These are phyloP conservation scores for Penicillium sp. DNA, from an alignment of 2,329 filamentous ascomycete genomes.

Conservation along the genomic window DNA sequence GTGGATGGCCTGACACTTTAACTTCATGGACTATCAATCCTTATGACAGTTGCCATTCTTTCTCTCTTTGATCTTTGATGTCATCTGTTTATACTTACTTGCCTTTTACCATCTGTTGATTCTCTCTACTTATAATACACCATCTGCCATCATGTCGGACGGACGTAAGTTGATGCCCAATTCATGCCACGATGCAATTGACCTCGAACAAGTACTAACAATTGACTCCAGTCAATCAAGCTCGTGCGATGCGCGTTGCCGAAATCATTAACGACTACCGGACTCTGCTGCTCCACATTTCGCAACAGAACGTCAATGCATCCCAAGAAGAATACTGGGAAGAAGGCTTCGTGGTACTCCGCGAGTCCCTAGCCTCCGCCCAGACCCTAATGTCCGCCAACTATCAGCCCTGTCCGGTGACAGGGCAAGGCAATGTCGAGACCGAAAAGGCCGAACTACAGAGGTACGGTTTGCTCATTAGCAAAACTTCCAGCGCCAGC, in stretches of 20 bases:
- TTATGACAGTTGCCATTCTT: conserved; percentile 8
- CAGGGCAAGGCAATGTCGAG: conserved; percentile 52
- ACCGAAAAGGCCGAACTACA: conserved; percentile 59
- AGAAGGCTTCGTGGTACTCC: conserved; percentile 60
- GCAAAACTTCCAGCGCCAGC: conserved; percentile 17
- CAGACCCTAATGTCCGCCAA: conserved; percentile 57
- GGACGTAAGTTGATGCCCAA: conserved; percentile 50
- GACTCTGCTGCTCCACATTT: conserved; percentile 61
- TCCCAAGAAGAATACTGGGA: conserved; percentile 59
- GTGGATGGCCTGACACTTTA: conserved; percentile 6
- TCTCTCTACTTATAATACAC: conserved; percentile 13
- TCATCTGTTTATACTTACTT: conserved; percentile 10
- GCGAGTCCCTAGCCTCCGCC: conserved; percentile 58
- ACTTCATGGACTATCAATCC: not conserved
- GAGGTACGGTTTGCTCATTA: conserved; percentile 43
- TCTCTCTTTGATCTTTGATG: conserved; percentile 8
- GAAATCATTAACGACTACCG: conserved; percentile 68
- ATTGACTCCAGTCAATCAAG: conserved; percentile 58
- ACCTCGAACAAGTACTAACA: conserved; percentile 11
- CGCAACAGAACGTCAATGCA: conserved; percentile 54
- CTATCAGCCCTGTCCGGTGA: conserved; percentile 49
- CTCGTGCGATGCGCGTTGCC: conserved; percentile 62
- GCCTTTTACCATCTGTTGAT: not conserved
- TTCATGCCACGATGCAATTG: not conserved
- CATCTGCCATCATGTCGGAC: conserved; percentile 52